Base-by-base conservation (phyloP, 192 early-diverging fungal species). In the Geranomyces michiganensis region DNA sequence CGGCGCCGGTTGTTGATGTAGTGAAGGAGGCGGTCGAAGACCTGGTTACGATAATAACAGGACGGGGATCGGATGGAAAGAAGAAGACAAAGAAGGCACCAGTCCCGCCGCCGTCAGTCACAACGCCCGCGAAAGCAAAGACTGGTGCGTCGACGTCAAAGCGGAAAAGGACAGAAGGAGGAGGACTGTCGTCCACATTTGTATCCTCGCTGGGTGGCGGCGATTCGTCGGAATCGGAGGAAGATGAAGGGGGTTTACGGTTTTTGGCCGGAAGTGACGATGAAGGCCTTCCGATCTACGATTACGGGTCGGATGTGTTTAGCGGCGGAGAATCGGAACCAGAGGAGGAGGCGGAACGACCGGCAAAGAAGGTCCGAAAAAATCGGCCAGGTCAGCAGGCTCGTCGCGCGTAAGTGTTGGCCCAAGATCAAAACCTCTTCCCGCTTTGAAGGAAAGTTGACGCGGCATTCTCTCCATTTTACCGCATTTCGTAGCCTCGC, bases 311-410 rank as follows among this genome's bases (percentile, higher is more conserved):
- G 58, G 58, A 29, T 6, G 67, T 17, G 47, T 51, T 67, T 33
- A 67, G 66, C 66, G 30, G 66, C 66, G 66, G 51, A 8, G 53
- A 67, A 24, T 33, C 48, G 19, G 46, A 65, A 17, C 1, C 51
- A 17, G 19, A 46, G 36, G 46, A 65, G 9, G 31, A 67, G n/a
- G 60, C 21, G 19, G 46, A 68, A 27, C 36, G 30, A 33, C 58
- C 58, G 30, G 15, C 1, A 46, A 75, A 75, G 62, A 70, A 69
- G 36, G 74, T 62, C 36, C 76, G 76, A 30, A 84, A 84, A 71
- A 84, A 84, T 41, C 68, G 82, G 14, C 49, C 49, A 65, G 82
- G 82, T 0, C 82, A 84, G 67, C 47, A 75, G 47, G 77, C 74
- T 17, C 63, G 82, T 47, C 48, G 75, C 56, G 75, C 30, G 80